Base-by-base conservation (phyloP, 2,329 filamentous ascomycete species). In the Dichotomopilus funicola region DNA sequence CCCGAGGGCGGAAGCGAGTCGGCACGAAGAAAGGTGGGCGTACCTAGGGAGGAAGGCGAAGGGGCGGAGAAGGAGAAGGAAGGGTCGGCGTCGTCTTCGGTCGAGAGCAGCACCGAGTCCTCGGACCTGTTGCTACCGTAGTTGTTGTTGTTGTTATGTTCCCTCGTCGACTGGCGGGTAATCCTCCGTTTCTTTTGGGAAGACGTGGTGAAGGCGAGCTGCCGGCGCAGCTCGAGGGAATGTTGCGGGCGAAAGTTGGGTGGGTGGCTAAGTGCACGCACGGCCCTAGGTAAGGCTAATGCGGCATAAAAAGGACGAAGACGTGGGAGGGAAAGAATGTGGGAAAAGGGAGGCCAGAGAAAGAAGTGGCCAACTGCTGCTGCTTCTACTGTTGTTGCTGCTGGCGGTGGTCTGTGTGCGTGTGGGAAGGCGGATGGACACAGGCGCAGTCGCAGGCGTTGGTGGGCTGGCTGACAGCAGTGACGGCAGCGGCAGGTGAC, bases 161-260 rank as follows among this genome's bases (percentile, higher is more conserved):
- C 73, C 67, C 70, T 68, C 63, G 71, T 69, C 61, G 71, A 69
- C 67, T 71, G 74, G 64, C 75, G 78, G 67, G 75, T 75, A 66
- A 86, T 79, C 79, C 82, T 86, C 78, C 82, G 79, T 82, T 86
- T 86, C 82, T 86, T 86, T 79, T 75, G 78, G 76, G 81, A 85
- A 82, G 82, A 85, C 83, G 83, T 86, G 72, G 79, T 86, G 83
- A 80, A 76, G 71, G 78, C 73, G 83, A 86, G 83, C 83, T 85
- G 82, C 82, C 70, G 70, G 64, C 66, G 80, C 80, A 83, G 80
- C 80, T 83, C 80, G 72, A 66, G 67, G 62, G 56, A 61, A 49
- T 11, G 58, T 51, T 53, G 57, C 46, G 46, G 64, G 61, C 63
- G 48, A 53, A 34, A 12, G 54, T 46, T n/a, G 40, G 40, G 55